A percentile compares a stretch with the other conserved stretches of the same genome.
phyloP scores from a whole-genome alignment of 345 rosid species.

The Populus alba region DNA sequence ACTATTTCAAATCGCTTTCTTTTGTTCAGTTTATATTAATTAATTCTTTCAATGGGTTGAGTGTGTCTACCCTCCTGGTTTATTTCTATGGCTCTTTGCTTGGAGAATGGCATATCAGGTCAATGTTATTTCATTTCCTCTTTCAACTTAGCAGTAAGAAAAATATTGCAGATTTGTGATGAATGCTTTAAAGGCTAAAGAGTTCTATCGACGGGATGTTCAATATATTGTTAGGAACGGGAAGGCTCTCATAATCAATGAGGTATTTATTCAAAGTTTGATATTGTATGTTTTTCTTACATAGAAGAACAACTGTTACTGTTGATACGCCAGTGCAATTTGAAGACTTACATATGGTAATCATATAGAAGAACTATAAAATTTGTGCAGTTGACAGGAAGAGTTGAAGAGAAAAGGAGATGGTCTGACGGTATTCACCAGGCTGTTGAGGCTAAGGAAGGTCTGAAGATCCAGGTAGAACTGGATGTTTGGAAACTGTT shows the following conservation, averaged over 20 bases:
- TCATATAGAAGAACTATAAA: not conserved
- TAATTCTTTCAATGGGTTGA: not conserved
- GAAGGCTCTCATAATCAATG: constrained; percentile 88
- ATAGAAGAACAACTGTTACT: not conserved
- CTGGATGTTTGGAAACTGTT: constrained; percentile 16
- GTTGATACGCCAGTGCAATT: not conserved
- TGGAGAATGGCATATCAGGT: constrained; percentile 1
- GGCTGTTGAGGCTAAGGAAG: constrained; percentile 98
- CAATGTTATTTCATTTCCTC: constrained; percentile 2
- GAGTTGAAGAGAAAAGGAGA: constrained; percentile 96
- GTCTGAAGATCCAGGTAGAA: constrained; percentile 74
- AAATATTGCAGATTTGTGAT: constrained; percentile 71
- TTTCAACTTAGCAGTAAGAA: constrained; percentile 9
- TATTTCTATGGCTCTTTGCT: not conserved
- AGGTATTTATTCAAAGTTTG: constrained; percentile 44
- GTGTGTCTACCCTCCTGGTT: not conserved
- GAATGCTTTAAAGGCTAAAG: constrained; percentile 97
- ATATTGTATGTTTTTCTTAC: not conserved
- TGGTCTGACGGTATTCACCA: constrained; percentile 98
- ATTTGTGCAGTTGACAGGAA: constrained; percentile 75
- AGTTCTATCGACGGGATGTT: constrained; percentile 85
- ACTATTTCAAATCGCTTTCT: not conserved
- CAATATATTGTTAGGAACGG: constrained; percentile 90
- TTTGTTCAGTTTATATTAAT: not conserved
- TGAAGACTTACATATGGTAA: not conserved